These are phyloP conservation scores for Thelephora aurantiotincta DNA, from an alignment of 768 basidiomycete species.

Conservation along the genomic window DNA sequence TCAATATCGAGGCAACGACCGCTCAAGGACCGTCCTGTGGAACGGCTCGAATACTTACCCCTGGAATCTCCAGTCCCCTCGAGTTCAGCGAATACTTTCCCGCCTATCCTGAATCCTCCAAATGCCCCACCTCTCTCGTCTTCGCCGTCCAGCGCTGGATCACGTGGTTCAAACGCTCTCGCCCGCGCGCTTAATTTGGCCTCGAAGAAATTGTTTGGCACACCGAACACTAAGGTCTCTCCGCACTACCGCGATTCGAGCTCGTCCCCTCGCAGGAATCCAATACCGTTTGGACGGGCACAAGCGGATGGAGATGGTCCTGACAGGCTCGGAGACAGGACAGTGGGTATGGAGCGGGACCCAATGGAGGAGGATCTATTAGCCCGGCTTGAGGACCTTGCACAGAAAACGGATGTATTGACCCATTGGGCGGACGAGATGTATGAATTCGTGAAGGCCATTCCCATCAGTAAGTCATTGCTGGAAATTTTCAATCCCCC, in stretches of 20 bases:
- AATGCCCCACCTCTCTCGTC: conserved; percentile 42
- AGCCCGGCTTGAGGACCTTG: conserved; percentile 71
- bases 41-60: conserved; percentile 20
- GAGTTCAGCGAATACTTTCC: conserved; percentile 42
- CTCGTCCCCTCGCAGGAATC: conserved; percentile 41
- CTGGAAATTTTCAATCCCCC: background rate
- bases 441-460: conserved; percentile 75
- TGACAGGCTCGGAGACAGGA: conserved; percentile 16
- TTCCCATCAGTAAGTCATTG: conserved; percentile 59
- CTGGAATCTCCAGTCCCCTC: conserved; percentile 12
- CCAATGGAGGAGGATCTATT: conserved; percentile 77
- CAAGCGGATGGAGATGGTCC: conserved; percentile 13
- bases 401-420: conserved; percentile 91
- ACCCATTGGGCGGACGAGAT: conserved; percentile 93
- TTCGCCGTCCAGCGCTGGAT: conserved; percentile 45
- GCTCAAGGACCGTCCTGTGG: conserved; percentile 37
- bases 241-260: conserved; percentile 24
- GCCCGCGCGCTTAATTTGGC: conserved; percentile 71
- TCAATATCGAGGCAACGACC: conserved; percentile 43
- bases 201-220: conserved; percentile 69
- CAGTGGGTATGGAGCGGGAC: conserved; percentile 32
- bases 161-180: conserved; percentile 57
- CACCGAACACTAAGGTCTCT: conserved; percentile 24
- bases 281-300: conserved; percentile 26
- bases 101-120: conserved; percentile 40